These are phyloP conservation scores for Neofusicoccum ribis DNA, from an alignment of 2,329 filamentous ascomycete genomes.

Conservation along the genomic window DNA sequence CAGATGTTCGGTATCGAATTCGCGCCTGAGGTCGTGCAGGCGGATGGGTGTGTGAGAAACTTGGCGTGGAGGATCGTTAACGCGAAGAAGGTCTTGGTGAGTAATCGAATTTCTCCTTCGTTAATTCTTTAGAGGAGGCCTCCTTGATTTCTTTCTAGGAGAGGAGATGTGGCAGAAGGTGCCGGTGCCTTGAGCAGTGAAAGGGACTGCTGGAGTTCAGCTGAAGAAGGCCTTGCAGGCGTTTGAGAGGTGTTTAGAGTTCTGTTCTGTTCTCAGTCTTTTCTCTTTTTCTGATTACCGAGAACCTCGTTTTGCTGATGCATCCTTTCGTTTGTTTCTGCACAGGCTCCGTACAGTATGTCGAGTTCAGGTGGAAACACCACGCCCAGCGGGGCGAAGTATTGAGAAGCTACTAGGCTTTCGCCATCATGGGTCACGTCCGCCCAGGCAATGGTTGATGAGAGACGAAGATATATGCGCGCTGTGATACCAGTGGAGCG, in stretches of 20 bases:
- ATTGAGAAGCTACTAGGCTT: background rate
- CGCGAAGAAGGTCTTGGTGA: conserved; percentile 89
- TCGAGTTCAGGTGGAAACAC: conserved; percentile 43
- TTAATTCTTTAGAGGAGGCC: background rate
- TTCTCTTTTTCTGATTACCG: background rate
- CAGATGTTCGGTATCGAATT: conserved; percentile 98
- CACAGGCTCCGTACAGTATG: conserved; percentile 52
- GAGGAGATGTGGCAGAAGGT: background rate
- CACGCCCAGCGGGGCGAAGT: conserved; percentile 31
- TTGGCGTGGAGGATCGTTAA: conserved; percentile 94
- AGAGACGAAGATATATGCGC: too few relatives aligned
- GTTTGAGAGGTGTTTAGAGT: too few relatives aligned
- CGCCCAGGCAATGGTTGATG: too few relatives aligned
- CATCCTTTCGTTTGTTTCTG: background rate
- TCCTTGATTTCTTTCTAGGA: background rate
- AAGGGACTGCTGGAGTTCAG: background rate
- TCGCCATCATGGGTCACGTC: too few relatives aligned
- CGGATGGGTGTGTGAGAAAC: conserved; percentile 87
- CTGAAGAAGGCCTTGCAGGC: too few relatives aligned
- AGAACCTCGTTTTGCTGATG: background rate
- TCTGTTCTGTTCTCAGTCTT: background rate
- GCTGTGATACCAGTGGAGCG: too few relatives aligned
- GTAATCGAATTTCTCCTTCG: conserved; percentile 36
- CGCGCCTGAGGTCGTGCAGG: conserved; percentile 85
- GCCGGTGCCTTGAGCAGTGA: too few relatives aligned